Percentiles rank a stretch among this genome's conserved stretches.
Evolutionary conservation across 495 filamentous ascomycete species (phyloP).

Genomic region (Copromyces sp.): DNA sequence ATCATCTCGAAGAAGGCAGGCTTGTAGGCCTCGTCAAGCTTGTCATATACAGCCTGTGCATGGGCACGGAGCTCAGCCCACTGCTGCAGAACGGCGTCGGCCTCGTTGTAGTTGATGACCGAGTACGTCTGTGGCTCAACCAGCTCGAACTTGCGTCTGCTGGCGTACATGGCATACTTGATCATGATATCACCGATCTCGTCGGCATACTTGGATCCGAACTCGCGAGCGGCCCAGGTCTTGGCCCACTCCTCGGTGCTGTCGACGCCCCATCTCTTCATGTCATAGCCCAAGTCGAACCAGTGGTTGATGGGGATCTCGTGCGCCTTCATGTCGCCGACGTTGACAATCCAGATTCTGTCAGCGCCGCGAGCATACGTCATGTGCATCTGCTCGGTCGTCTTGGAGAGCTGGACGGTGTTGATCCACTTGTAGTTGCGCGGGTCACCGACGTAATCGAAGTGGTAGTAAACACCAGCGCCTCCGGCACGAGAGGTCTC

Average conservation of each 20-base stretch:
- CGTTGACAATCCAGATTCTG: constrained; percentile 67
- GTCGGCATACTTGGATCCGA: constrained; percentile 38
- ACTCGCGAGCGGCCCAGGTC: constrained; percentile 51
- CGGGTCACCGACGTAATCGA: constrained; percentile 60
- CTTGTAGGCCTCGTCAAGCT: constrained; percentile 35
- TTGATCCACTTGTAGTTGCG: constrained; percentile 65
- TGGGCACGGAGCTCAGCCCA: constrained; percentile 47
- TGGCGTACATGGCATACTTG: constrained; percentile 52
- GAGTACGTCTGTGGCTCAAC: constrained; percentile 55
- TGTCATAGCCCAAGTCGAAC: constrained; percentile 58
- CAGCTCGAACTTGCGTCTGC: constrained; percentile 58
- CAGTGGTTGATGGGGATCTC: constrained; percentile 61
- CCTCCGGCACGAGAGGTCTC: constrained; percentile 53
- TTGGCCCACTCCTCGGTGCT: constrained; percentile 47
- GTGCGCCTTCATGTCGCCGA: constrained; percentile 62
- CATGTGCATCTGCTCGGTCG: constrained; percentile 53
- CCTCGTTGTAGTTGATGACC: constrained; percentile 62
- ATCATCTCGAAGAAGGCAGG: constrained; percentile 62
- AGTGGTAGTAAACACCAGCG: constrained; percentile 70
- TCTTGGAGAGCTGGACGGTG: constrained; percentile 56
- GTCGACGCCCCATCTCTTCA: constrained; percentile 41
- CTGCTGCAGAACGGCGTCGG: constrained; percentile 50
- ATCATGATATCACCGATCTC: constrained; percentile 47
- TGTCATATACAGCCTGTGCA: constrained; percentile 47
- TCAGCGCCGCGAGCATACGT: constrained; percentile 52